Base-by-base conservation (phyloP, 768 basidiomycete species). In the Pisolithus sp. region DNA sequence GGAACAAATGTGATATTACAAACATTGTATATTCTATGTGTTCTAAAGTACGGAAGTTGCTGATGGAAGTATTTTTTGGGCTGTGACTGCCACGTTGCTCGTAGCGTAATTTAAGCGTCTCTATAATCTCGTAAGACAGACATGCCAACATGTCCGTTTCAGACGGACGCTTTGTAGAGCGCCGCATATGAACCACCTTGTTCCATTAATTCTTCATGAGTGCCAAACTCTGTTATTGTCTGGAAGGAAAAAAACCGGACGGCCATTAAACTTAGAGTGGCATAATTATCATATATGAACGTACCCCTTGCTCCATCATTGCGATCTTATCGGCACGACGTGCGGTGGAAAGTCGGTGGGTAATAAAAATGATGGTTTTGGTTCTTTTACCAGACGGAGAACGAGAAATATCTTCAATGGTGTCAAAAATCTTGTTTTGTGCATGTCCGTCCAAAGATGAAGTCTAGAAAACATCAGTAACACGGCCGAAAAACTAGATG, bases 241-340 rank as follows among this genome's bases (percentile, higher is more conserved):
- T 88, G 55, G 37, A 42, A 37, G 63, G 44, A 31, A 48, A 38
- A 15, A 6, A 30, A 56, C 30, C 41, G 40, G 47, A 56, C 61
- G 60, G 62, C 52, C 24, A 66, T 64, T 56, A 63, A 56, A 45
- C 20, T 31, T 15, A 28, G 51, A 45, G 51, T 56, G 54, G 45
- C 41, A 52, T 42, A 18, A 55, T 24, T 30, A 49, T 24, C 53
- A 37, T 37, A 48, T 12, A 53, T 43, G 40, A n/a, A 73, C 76
- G 54, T 57, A 77, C 76, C 51, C 88, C 88, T 60, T 78, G 76
- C 59, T 89, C 84, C 85, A 90, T 88, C 82, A 89, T 86, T 40
- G 86, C 88, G 57, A 90, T 80, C 69, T 89, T 89, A 71, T 92
- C 87, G 55, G 89, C 89, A 40, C 86, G 80, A 3, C 87, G 83